Percentiles rank a stretch among this genome's conserved stretches.
Conservation (phyloP, 1,284 basidiomycete species). For the Leccinum holopus region DNA sequence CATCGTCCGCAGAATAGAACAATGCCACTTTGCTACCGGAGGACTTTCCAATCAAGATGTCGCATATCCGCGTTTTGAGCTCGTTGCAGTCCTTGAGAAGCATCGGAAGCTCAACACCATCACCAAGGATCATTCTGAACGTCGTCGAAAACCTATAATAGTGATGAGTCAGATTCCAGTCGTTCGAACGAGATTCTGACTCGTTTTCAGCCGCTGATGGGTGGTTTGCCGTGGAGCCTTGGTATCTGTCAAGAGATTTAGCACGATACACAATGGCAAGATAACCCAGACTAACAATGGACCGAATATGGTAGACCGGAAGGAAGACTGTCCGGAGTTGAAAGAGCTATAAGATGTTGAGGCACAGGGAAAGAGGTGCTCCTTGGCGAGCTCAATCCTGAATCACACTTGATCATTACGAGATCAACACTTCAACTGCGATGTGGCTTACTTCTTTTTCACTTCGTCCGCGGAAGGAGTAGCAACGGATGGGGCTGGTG, state of each 20-base stretch:
- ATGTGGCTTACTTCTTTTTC: constrained; percentile 27
- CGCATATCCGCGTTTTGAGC: constrained; percentile 32
- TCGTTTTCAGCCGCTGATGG: constrained; percentile 12
- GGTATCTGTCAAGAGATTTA: constrained; percentile 28
- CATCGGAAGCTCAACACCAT: constrained; percentile 35
- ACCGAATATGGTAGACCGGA: constrained; percentile 53
- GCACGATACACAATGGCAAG: not conserved
- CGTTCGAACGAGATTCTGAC: constrained; percentile 17
- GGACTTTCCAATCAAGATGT: constrained; percentile 37
- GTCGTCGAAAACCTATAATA: constrained; percentile 21
- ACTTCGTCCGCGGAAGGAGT: not conserved
- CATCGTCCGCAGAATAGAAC: constrained; percentile 48
- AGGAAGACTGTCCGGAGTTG: constrained; percentile 21
- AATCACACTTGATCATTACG: constrained; percentile 6
- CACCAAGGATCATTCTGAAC: constrained; percentile 34
- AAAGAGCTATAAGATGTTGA: constrained; percentile 23
- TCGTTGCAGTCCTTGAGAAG: constrained; percentile 40
- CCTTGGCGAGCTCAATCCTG: constrained; percentile 43
- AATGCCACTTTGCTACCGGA: constrained; percentile 49
- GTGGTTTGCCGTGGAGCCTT: constrained; percentile 18
- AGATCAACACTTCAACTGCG: not conserved
- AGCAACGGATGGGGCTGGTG: not conserved
- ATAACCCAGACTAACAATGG: constrained; percentile 45
- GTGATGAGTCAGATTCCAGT: constrained; percentile 7
- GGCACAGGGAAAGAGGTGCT: constrained; percentile 45